A percentile compares a stretch with the other conserved stretches of the same genome.
These are phyloP conservation scores for Panaeolus papilionaceus DNA, from an alignment of 768 basidiomycete genomes.

Conservation along the genomic window DNA sequence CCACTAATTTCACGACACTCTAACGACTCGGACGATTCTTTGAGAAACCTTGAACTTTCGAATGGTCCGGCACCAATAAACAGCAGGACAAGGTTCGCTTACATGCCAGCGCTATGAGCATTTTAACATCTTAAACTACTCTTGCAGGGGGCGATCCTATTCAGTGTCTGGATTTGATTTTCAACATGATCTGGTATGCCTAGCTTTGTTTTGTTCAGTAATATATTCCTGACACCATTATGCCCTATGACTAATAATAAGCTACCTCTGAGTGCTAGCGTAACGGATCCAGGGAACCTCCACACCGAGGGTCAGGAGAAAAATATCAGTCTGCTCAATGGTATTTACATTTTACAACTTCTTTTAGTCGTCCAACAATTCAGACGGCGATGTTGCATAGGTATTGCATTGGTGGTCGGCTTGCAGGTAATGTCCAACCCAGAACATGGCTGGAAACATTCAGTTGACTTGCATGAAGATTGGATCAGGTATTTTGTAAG, in stretches of 20 bases:
- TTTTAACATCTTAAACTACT: neutral
- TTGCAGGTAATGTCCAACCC: constrained; percentile 59
- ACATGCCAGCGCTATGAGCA: constrained; percentile 15
- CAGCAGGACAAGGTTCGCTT: constrained; percentile 40
- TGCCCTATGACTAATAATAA: constrained; percentile 22
- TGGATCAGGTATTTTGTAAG: constrained; percentile 94
- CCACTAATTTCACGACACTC: constrained; percentile 48
- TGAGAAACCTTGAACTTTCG: constrained; percentile 80
- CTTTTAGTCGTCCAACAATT: neutral
- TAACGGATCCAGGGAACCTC: constrained; percentile 69
- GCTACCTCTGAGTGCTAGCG: constrained; percentile 76
- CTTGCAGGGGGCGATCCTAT: constrained; percentile 58
- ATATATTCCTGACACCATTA: neutral
- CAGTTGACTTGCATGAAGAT: constrained; percentile 49
- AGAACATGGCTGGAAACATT: neutral
- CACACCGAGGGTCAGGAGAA: constrained; percentile 64
- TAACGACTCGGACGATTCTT: constrained; percentile 72
- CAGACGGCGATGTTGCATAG: constrained; percentile 41
- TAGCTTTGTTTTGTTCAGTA: neutral
- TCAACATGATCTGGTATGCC: constrained; percentile 61
- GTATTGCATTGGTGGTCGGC: constrained; percentile 86
- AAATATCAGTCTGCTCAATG: constrained; percentile 77
- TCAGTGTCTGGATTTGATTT: constrained; percentile 83
- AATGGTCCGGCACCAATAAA: constrained; percentile 56
- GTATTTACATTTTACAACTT: constrained; percentile 42